Conservation (phyloP, 768 basidiomycete genomes). For the Daedaleopsis nitida region DNA sequence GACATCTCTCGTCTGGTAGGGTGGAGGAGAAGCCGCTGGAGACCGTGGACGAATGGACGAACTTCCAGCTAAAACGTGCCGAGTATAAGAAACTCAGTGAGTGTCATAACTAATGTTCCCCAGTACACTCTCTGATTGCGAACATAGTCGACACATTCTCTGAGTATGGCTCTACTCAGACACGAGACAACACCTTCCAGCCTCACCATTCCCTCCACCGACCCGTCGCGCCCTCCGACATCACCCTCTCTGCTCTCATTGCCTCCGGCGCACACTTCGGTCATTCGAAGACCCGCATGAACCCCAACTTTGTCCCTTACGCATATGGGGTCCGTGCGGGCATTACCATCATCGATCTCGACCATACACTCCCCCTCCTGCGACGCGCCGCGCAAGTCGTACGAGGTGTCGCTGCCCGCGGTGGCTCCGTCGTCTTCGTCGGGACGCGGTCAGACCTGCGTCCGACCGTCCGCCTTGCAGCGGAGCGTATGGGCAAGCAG, state of each 20-base stretch:
- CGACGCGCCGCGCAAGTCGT: slow-evolving; percentile 89
- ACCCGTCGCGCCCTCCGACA: slow-evolving; percentile 57
- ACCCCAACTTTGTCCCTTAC: slow-evolving; percentile 88
- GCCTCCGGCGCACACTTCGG: slow-evolving; percentile 95
- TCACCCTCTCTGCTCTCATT: slow-evolving; percentile 86
- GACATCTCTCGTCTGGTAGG: slow-evolving; percentile 13
- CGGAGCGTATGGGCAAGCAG: slow-evolving; percentile 74
- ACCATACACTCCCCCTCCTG: slow-evolving; percentile 89
- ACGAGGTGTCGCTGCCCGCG: slow-evolving; percentile 75
- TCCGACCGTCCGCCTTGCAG: slow-evolving; percentile 74
- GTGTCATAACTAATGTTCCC: slow-evolving; percentile 8
- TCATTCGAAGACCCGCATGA: slow-evolving; percentile 80
- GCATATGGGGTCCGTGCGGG: slow-evolving; percentile 91
- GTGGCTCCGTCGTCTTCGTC: slow-evolving; percentile 87
- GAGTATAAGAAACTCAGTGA: slow-evolving; percentile 58
- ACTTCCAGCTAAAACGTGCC: slow-evolving; percentile 60
- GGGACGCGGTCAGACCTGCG: slow-evolving; percentile 84
- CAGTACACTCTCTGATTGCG: slow-evolving; percentile 2
- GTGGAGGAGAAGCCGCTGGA: slow-evolving; percentile 34
- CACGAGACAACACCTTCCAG: slow-evolving; percentile 65
- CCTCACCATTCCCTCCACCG: slow-evolving; percentile 70
- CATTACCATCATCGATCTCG: slow-evolving; percentile 91
- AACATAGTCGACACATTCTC: slow-evolving; percentile 60
- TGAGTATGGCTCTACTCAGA: slow-evolving; percentile 78
- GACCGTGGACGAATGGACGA: slow-evolving; percentile 63